These are phyloP conservation scores for Coemansia sp. DNA, from an alignment of 192 early-diverging fungal genomes.

Conservation along the genomic window DNA sequence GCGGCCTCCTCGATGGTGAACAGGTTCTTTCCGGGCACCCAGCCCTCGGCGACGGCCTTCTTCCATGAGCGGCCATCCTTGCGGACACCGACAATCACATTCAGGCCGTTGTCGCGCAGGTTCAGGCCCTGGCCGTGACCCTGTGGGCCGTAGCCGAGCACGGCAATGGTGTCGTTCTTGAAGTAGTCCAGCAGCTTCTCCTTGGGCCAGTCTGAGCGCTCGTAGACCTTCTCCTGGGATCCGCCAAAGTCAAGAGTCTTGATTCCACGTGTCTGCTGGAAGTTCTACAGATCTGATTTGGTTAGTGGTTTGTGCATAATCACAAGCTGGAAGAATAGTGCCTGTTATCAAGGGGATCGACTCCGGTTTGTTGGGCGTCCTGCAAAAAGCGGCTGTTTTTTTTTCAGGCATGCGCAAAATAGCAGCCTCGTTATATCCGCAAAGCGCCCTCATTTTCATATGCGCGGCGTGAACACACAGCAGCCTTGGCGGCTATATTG, in stretches of 20 bases:
- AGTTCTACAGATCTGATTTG: slow-evolving; percentile 14
- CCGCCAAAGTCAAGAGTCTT: slow-evolving; percentile 97
- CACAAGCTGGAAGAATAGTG: too few relatives aligned
- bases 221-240: slow-evolving; percentile 86
- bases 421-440: too few relatives aligned
- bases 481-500: neutral
- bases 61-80: slow-evolving; percentile 87
- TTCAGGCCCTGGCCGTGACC: slow-evolving; percentile 92
- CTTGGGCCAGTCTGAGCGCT: slow-evolving; percentile 90
- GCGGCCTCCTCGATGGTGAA: slow-evolving; percentile 91
- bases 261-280: slow-evolving; percentile 70
- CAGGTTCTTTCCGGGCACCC: slow-evolving; percentile 93
- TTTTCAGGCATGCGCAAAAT: too few relatives aligned
- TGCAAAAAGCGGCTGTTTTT: too few relatives aligned
- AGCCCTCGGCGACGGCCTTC: slow-evolving; percentile 89
- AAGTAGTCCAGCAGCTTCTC: slow-evolving; percentile 89
- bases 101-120: slow-evolving; percentile 93
- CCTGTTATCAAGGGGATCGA: too few relatives aligned
- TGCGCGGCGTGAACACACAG: too few relatives aligned
- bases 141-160: slow-evolving; percentile 94
- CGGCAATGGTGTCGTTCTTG: slow-evolving; percentile 87
- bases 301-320: too few relatives aligned
- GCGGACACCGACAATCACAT: slow-evolving; percentile 92
- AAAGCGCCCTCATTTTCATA: too few relatives aligned
- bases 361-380: too few relatives aligned